Conservation (phyloP, 1,284 basidiomycete species). For the Inonotus hispidus region DNA sequence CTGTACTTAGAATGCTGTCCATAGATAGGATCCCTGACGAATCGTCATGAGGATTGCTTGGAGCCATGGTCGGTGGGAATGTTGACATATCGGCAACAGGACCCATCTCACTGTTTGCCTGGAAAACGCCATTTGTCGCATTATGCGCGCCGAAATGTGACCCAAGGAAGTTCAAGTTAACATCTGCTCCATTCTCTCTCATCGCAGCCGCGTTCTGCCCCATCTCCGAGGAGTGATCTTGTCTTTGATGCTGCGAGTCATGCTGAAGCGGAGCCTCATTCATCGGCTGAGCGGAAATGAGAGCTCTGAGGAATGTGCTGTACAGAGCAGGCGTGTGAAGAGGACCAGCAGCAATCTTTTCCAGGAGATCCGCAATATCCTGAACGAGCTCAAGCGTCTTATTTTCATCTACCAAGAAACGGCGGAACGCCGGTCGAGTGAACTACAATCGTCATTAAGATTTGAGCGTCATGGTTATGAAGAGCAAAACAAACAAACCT, state of each 20-base stretch:
- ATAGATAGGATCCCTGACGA: constrained; percentile 56
- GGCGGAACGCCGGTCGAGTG: constrained; percentile 74
- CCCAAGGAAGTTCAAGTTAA: constrained; percentile 20
- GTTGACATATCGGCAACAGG: constrained; percentile 72
- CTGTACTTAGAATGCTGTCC: constrained; percentile 71
- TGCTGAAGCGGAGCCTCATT: constrained; percentile 23
- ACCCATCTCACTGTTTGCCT: constrained; percentile 74
- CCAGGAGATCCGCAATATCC: constrained; percentile 77
- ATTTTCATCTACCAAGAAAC: constrained; percentile 69
- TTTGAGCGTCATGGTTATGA: constrained; percentile 23
- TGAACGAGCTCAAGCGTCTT: constrained; percentile 69
- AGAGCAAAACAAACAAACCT: constrained; percentile 47
- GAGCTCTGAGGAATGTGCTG: constrained; percentile 77
- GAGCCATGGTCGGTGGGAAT: constrained; percentile 78
- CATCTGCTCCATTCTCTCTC: constrained; percentile 21
- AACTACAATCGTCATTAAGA: constrained; percentile 46
- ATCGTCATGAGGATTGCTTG: constrained; percentile 39
- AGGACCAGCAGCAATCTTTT: constrained; percentile 66
- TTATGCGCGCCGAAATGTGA: constrained; percentile 16
- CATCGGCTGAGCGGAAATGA: constrained; percentile 50
- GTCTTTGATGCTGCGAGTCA: constrained; percentile 12
- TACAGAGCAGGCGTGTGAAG: constrained; percentile 85
- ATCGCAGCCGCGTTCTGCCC: constrained; percentile 10
- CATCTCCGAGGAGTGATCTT: neutral
- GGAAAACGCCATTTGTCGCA: constrained; percentile 45